Base-by-base conservation (phyloP, 1,284 basidiomycete genomes). In the Irpex lacteus region DNA sequence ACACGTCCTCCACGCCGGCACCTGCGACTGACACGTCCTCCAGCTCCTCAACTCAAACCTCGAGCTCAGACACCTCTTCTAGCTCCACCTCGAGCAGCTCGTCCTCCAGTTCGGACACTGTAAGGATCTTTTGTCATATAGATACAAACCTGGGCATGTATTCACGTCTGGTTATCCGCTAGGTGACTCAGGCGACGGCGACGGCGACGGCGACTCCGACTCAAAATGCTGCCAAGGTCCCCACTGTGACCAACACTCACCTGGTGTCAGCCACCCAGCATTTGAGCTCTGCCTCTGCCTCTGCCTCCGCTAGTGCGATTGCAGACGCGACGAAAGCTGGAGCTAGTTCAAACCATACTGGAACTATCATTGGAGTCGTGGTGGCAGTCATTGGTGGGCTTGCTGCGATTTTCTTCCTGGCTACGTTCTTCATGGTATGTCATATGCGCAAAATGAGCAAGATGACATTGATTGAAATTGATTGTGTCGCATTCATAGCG, bases 341-440 rank as follows among this genome's bases (percentile, higher is more conserved):
- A 58, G 66, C 34, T 65, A 63, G 49, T 63, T 72, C 21, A 78
- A 74, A 63, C 77, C 54, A 56, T 79, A 18, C 76, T 77, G 36
- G 74, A 80, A 56, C 54, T 1, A 73, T 90, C 26, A 69, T 84
- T 18, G 88, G 85, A 19, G 86, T 84, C 60, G 75, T 88, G 19
- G 79, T 78, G 15, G 87, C 82, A 2, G 80, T 75, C 21, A 70
- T 87, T 9, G 71, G 81, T 4, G 88, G 80, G 32, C 67, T 85
- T 11, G 82, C 80, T 13, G 76, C 78, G 15, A 68, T 90, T 5
- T 71, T 81, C 8, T 80, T 85, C 59, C 76, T 81, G 0, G 66
- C 86, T 52, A 76, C 81, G 49, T 89, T 81, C 76, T 82, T 86
- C 71, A 70, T 88, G 67, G 87, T 89, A 69, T 63, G 82, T 67